Percentiles rank a stretch among this genome's conserved stretches.
These are phyloP conservation scores for Penicillium diatomitis DNA, from an alignment of 495 filamentous ascomycete species.

Conservation along the genomic window DNA sequence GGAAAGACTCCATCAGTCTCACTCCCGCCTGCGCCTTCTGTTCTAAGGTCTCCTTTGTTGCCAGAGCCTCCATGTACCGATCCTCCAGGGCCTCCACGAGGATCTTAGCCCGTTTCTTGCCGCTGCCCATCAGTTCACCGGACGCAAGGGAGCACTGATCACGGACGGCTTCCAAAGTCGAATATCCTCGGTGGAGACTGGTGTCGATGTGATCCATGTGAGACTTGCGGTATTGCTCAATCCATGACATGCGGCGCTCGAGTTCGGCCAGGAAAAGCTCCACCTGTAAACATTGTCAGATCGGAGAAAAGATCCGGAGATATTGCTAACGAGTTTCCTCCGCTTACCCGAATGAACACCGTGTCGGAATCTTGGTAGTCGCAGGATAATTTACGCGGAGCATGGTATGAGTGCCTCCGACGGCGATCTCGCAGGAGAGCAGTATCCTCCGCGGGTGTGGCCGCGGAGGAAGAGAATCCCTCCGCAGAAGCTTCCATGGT, in stretches of 20 bases:
- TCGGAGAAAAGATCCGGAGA: not conserved
- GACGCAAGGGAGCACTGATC: slow-evolving; percentile 85
- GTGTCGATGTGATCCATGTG: slow-evolving; percentile 73
- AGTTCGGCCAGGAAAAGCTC: slow-evolving; percentile 86
- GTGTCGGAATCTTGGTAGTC: slow-evolving; percentile 57
- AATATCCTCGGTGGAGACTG: slow-evolving; percentile 70
- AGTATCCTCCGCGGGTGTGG: slow-evolving; percentile 29
- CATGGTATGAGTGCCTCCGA: slow-evolving; percentile 58
- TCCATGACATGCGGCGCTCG: slow-evolving; percentile 74
- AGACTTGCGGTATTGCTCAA: slow-evolving; percentile 80
- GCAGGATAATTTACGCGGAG: slow-evolving; percentile 50
- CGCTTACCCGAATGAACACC: slow-evolving; percentile 51
- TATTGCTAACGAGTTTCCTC: not conserved
- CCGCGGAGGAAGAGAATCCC: slow-evolving; percentile 18
- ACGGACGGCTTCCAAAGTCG: slow-evolving; percentile 77
- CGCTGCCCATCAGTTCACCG: slow-evolving; percentile 80
- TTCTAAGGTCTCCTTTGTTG: slow-evolving; percentile 75
- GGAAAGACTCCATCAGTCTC: slow-evolving; percentile 71
- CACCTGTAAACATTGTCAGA: slow-evolving; percentile 43
- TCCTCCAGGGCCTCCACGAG: slow-evolving; percentile 92
- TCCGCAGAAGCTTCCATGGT: slow-evolving; percentile 37
- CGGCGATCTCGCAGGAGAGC: slow-evolving; percentile 35
- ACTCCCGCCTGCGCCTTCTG: slow-evolving; percentile 86
- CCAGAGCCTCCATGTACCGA: slow-evolving; percentile 80
- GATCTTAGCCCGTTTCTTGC: slow-evolving; percentile 71